phyloP scores from a whole-genome alignment of 371 early-diverging fungal species.

The Gilbertella persicaria region DNA sequence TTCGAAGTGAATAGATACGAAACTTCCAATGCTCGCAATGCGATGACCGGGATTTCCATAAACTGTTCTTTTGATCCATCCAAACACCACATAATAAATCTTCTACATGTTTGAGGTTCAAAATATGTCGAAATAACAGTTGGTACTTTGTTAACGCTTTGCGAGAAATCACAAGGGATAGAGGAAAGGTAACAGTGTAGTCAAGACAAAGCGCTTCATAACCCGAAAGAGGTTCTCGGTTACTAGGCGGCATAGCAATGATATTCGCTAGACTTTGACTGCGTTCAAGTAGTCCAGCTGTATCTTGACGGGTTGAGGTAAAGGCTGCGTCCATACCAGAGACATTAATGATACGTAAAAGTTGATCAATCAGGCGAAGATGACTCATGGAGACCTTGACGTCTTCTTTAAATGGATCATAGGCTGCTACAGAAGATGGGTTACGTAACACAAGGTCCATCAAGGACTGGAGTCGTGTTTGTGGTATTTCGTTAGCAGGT shows the following conservation, averaged over 20 bases:
- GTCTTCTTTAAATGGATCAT: slow-evolving; percentile 87
- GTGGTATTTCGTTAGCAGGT: slow-evolving; percentile 67
- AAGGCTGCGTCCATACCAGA: slow-evolving; percentile 38
- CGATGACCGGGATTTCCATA: slow-evolving; percentile 34
- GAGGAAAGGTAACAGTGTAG: slow-evolving; percentile 83
- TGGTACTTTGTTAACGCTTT: slow-evolving; percentile 88
- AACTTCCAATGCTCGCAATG: slow-evolving; percentile 57
- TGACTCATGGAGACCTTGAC: slow-evolving; percentile 71
- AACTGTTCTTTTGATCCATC: slow-evolving; percentile 58
- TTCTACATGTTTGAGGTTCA: slow-evolving; percentile 86
- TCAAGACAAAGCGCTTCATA: slow-evolving; percentile 79
- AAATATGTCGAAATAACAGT: slow-evolving; percentile 85
- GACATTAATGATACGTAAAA: slow-evolving; percentile 66
- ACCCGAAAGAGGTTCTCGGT: slow-evolving; percentile 41
- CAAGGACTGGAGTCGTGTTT: slow-evolving; percentile 76
- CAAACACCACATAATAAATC: slow-evolving; percentile 75
- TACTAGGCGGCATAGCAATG: not conserved
- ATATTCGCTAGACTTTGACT: slow-evolving; percentile 29
- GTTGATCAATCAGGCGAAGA: slow-evolving; percentile 67
- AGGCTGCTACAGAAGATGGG: slow-evolving; percentile 77
- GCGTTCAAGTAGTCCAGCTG: slow-evolving; percentile 17
- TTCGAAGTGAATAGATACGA: slow-evolving; percentile 68
- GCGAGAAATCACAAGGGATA: slow-evolving; percentile 84
- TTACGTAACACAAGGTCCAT: slow-evolving; percentile 89
- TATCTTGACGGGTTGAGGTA: not conserved